Conservation (phyloP, 2,329 filamentous ascomycete species). For the Aspergillus jensenii region DNA sequence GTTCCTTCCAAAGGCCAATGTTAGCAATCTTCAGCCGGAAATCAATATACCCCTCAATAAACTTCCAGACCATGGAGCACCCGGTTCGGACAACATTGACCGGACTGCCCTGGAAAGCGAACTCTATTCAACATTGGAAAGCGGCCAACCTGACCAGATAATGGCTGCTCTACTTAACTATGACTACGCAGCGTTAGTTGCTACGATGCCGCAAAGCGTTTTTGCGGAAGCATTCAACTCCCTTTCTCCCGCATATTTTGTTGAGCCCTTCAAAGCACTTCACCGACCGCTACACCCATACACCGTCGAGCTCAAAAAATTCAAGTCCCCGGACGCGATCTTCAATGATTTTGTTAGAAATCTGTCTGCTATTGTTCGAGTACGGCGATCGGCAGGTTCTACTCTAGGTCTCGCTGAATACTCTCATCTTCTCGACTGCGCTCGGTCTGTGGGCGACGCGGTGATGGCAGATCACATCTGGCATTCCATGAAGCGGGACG, state of each 20-base stretch:
- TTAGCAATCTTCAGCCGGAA: background rate
- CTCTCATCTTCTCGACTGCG: conserved; percentile 53
- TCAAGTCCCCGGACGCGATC: conserved; percentile 37
- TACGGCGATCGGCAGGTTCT: conserved; percentile 38
- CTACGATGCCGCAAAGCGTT: conserved; percentile 52
- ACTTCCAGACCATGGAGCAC: background rate
- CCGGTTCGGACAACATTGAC: background rate
- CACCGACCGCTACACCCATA: conserved; percentile 52
- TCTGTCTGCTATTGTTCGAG: conserved; percentile 38
- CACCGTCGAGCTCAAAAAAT: conserved; percentile 44
- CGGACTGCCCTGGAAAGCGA: conserved; percentile 1
- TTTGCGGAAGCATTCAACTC: conserved; percentile 65
- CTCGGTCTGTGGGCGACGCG: conserved; percentile 48
- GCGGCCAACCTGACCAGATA: conserved; percentile 42
- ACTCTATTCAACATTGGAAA: conserved; percentile 31
- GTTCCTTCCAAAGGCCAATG: background rate
- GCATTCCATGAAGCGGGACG: conserved; percentile 42
- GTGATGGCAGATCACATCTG: conserved; percentile 48
- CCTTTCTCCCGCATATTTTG: conserved; percentile 58
- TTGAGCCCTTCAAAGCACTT: conserved; percentile 48
- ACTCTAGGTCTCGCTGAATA: conserved; percentile 50
- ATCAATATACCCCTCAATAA: background rate
- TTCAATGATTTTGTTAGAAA: conserved; percentile 42
- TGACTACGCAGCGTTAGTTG: conserved; percentile 28
- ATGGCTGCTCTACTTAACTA: conserved; percentile 36